Base-by-base conservation (phyloP, 2,329 filamentous ascomycete genomes). In the Ophiostoma fasciatum region DNA sequence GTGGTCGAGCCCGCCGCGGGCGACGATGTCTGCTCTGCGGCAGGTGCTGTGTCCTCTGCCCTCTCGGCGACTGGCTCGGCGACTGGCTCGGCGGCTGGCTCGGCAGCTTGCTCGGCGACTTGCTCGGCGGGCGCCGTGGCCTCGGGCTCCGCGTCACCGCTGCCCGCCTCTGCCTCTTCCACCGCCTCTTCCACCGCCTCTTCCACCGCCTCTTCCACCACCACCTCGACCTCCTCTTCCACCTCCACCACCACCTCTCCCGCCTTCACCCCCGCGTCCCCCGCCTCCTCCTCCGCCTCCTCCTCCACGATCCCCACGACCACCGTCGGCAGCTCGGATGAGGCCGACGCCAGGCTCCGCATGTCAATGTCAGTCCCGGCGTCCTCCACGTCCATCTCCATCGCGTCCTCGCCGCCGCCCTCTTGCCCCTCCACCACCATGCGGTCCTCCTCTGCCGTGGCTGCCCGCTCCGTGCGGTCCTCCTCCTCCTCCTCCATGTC, bases 311-410 rank as follows among this genome's bases (percentile, higher is more conserved):
- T 12, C 28, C 17, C 28, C 6, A 17, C n/a, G 14, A 17, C 15
- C 5, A 18, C 31, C 2, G 13, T 18, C 10, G 26, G 33, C 21
- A 31, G 23, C 14, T 37, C 39, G n/a, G n/a, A n/a, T n/a, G n/a
- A n/a, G n/a, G n/a, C n/a, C 23, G 43, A 41, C 5, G 17, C 25
- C 2, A 35, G 14, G 20, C 41, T 45, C 13, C 35, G 33, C 42
- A 44, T 45, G 11, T 45, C 42, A 4, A 45, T 20, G 21, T 45
- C 41, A 2, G 29, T 38, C 4, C 18, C 40, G 1, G 27, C 39
- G 10, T 42, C 40, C 5, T 40, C 40, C 4, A 41, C 40, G 12
- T 44, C 40, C 8, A 43, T 39, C 4, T 43, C 40, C 40, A 44
- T 46, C 2, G 27, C 39, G 7, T 41, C 44, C 28, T 5, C 36